Base-by-base conservation (phyloP, 345 rosid species). In the Pistacia atlantica region DNA sequence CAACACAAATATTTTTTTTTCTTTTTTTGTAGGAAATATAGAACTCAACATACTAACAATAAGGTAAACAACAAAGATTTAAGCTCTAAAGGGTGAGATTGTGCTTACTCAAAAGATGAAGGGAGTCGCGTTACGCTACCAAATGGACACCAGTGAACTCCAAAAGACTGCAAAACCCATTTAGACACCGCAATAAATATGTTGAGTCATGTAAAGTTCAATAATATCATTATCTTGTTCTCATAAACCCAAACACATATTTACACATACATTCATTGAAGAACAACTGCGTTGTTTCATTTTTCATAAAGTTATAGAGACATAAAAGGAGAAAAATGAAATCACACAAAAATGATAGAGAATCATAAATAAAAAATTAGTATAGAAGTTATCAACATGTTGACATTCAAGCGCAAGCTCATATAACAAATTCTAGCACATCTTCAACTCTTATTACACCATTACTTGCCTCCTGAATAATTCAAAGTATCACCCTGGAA, bases 81-180 rank as follows among this genome's bases (percentile, higher is more conserved):
- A 70, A 49, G 67, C 42, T 60, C 68, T 28, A 65, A 79, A n/a
- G 55, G 35, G 82, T 3, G 2, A 67, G 14, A 42, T 67, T 35
- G 72, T 72, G 80, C 98, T 89, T 91, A 94, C 98, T 87, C 94
- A 38, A 87, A 88, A 79, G 90, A 77, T n/a, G 89, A 84, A 77
- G 97, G 92, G 64, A 86, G 84, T 77, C 91, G 90, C 1, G 98
- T 83, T 81, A 93, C 77, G 79, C 90, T 90, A 71, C 93, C 94
- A 84, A 88, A 94, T 38, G 98, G 98, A 78, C 98, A 94, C 97
- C 97, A 94, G 77, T 94, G 98, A 78, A 91, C 88, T 79, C 98
- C 98, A 79, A 91, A 87, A 31, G 98, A 88, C 98, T 94, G 88
- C 87, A 90, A 86, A 67, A 75, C 77, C 48, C 79, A 74, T 76